Conservation (phyloP, 2,329 filamentous ascomycete species). For the Dactylella cylindrospora region DNA sequence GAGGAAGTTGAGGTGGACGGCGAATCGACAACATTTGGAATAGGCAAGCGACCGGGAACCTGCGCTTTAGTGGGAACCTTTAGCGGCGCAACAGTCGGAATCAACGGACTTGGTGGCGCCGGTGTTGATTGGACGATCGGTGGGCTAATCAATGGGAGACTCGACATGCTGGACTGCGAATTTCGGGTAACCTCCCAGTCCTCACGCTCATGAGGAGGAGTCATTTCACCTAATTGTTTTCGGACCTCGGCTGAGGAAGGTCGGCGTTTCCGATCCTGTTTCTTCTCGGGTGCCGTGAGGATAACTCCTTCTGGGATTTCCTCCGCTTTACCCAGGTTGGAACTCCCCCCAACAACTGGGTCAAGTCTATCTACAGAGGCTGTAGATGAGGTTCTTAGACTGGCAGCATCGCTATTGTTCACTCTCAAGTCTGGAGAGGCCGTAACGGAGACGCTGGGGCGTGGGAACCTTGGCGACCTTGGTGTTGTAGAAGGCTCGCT, state of each 20-base stretch:
- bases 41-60: slow-evolving; percentile 29
- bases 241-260: slow-evolving; percentile 40
- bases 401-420: slow-evolving; percentile 14
- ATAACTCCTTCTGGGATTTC: slow-evolving; percentile 8
- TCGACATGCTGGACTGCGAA: slow-evolving; percentile 24
- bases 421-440: slow-evolving; percentile 34
- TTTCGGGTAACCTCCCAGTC: slow-evolving; percentile 34
- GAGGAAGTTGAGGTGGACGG: neutral
- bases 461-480: slow-evolving; percentile 33
- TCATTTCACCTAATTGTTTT: slow-evolving; percentile 40
- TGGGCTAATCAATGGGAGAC: slow-evolving; percentile 4
- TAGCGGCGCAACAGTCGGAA: too few relatives aligned
- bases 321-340: slow-evolving; percentile 11
- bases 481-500: slow-evolving; percentile 25
- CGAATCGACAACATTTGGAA: slow-evolving; percentile 5
- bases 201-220: slow-evolving; percentile 40
- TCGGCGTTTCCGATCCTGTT: slow-evolving; percentile 4
- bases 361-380: slow-evolving; percentile 34
- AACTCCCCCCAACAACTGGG: slow-evolving; percentile 17
- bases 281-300: slow-evolving; percentile 15
- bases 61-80: too few relatives aligned
- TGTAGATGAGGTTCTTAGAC: slow-evolving; percentile 31
- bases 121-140: neutral
- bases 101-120: slow-evolving; percentile 8
- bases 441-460: slow-evolving; percentile 27